phyloP scores from a whole-genome alignment of 176 grass and related monocot genomes.

The Themeda triandra region DNA sequence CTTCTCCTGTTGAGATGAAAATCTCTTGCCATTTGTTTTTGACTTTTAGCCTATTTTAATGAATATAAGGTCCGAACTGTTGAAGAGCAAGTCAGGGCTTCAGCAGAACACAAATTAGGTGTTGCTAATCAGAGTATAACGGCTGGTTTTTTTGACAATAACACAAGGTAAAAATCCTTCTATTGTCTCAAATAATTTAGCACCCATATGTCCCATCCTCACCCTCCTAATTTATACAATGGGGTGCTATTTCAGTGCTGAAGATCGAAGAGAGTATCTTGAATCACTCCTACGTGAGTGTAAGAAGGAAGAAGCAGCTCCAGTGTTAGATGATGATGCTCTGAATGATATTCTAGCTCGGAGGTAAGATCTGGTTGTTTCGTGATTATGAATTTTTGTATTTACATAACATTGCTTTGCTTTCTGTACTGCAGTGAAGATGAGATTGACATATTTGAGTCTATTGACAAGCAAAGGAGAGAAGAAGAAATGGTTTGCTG shows the following conservation, averaged over 20 bases:
- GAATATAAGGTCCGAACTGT: slow-evolving; percentile 73
- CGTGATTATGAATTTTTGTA: neutral
- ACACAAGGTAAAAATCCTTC: slow-evolving; percentile 68
- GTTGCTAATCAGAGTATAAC: slow-evolving; percentile 99
- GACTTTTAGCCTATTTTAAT: slow-evolving; percentile 28
- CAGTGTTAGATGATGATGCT: slow-evolving; percentile 89
- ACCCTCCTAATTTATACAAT: slow-evolving; percentile 21
- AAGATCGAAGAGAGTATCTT: slow-evolving; percentile 96
- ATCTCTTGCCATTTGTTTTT: slow-evolving; percentile 1
- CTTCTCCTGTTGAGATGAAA: neutral
- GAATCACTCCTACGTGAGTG: slow-evolving; percentile 88
- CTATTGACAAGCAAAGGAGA: slow-evolving; percentile 85
- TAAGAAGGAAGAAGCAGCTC: slow-evolving; percentile 98
- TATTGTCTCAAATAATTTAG: neutral
- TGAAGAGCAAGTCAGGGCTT: slow-evolving; percentile 99
- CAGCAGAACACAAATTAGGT: slow-evolving; percentile 96
- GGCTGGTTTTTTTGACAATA: slow-evolving; percentile 99
- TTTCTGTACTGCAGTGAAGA: slow-evolving; percentile 56
- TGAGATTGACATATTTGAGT: slow-evolving; percentile 97
- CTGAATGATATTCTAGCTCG: slow-evolving; percentile 92
- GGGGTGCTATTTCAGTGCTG: slow-evolving; percentile 62
- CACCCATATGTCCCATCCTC: neutral
- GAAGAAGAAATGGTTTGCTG: slow-evolving; percentile 77
- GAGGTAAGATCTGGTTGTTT: slow-evolving; percentile 43
- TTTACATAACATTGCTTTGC: slow-evolving; percentile 1